A percentile compares a stretch with the other conserved stretches of the same genome.
Conservation (phyloP, 108 stramenopile species). For the Cyclotella choctawhatcheeana region DNA sequence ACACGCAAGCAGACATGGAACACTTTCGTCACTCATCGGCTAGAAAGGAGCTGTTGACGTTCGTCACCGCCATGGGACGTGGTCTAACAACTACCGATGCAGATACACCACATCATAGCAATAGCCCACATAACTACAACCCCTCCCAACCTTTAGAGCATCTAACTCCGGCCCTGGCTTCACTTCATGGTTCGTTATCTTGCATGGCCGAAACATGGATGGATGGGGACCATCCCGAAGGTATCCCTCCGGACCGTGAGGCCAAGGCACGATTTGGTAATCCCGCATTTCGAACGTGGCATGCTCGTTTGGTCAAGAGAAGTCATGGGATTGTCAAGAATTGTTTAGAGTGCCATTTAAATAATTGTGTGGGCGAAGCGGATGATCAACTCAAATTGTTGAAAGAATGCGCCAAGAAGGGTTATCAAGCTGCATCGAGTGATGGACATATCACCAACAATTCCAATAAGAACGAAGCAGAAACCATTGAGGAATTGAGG, state of each 20-base stretch:
- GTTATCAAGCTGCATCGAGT: conserved; percentile 64
- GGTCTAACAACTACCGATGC: conserved; percentile 50
- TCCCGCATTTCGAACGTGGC: conserved; percentile 81
- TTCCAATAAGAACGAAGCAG: conserved; percentile 40
- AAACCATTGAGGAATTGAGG: conserved; percentile 65
- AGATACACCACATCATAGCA: background rate
- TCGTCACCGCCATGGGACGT: conserved; percentile 79
- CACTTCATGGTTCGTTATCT: conserved; percentile 73
- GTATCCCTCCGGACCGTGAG: conserved; percentile 65
- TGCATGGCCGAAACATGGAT: conserved; percentile 69
- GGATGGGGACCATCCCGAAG: conserved; percentile 41
- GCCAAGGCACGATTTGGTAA: conserved; percentile 78
- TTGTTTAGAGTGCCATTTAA: conserved; percentile 56
- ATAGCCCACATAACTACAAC: conserved; percentile 41
- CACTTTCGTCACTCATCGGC: conserved; percentile 63
- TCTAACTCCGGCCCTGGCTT: conserved; percentile 77
- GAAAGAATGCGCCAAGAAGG: conserved; percentile 49
- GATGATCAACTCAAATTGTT: conserved; percentile 10
- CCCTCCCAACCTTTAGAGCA: conserved; percentile 56
- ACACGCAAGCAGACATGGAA: conserved; percentile 80
- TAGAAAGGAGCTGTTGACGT: conserved; percentile 65
- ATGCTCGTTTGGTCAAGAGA: conserved; percentile 66
- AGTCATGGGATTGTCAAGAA: conserved; percentile 61
- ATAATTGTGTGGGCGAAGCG: conserved; percentile 11
- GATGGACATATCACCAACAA: conserved; percentile 7